Conservation (phyloP, 2,329 filamentous ascomycete species). For the Exserohilum rostratum region DNA sequence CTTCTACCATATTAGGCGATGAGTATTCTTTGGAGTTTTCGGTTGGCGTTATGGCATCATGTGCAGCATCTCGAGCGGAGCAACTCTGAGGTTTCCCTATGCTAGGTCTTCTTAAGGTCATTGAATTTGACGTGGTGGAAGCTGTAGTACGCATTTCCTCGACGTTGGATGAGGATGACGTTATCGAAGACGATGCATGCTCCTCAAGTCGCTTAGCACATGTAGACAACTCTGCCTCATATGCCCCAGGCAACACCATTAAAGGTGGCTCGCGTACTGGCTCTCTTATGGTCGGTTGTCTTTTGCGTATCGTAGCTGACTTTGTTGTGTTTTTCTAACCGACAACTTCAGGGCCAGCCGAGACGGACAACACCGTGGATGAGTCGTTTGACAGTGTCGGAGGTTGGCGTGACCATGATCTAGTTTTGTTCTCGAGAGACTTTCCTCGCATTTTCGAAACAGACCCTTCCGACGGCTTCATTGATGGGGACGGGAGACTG, state of each 20-base stretch:
- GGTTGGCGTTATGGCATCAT: no score
- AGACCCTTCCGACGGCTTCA: neutral
- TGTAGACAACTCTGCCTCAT: neutral
- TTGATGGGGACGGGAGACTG: neutral
- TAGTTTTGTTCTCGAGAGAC: neutral
- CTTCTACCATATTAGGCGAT: no score
- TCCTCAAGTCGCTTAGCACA: neutral
- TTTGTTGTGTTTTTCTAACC: neutral
- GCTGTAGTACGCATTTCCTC: neutral
- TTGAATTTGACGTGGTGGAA: neutral
- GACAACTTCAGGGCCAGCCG: neutral
- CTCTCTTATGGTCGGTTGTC: neutral
- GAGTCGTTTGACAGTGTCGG: neutral
- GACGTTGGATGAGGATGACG: neutral
- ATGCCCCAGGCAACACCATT: neutral
- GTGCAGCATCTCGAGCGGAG: no score
- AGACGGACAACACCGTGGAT: neutral
- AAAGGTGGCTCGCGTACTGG: neutral
- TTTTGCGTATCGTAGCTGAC: neutral
- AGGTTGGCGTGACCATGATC: neutral
- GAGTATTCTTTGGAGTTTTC: no score
- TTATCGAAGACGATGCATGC: neutral
- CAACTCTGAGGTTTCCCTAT: neutral
- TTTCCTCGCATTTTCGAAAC: neutral
- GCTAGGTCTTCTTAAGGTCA: neutral